A percentile compares a stretch with the other conserved stretches of the same genome.
Conservation (phyloP, 2,329 filamentous ascomycete genomes). For the Fusarium circinatum region DNA sequence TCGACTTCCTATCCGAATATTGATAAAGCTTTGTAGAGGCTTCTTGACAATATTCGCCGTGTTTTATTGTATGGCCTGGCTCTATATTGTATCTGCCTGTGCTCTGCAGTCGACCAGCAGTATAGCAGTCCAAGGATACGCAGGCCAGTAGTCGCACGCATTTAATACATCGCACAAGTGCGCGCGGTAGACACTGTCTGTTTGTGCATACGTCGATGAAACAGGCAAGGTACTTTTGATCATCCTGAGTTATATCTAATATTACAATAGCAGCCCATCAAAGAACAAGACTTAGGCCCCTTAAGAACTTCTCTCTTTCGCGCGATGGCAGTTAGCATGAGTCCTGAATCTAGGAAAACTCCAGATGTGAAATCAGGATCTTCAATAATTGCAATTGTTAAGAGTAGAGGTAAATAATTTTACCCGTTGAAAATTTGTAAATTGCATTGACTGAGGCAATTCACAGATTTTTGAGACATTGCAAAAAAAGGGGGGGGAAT, state of each 20-base stretch:
- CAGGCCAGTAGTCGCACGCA: slow-evolving; percentile 54
- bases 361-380: background rate
- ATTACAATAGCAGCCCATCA: background rate
- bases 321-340: background rate
- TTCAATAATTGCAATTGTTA: rapidly evolving
- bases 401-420: background rate
- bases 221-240: slow-evolving; percentile 33
- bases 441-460: rapidly evolving
- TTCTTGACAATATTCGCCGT: slow-evolving; percentile 59
- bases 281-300: slow-evolving; percentile 29
- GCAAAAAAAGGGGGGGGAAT: no score
- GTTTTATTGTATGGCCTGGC: slow-evolving; percentile 62
- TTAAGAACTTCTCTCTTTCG: background rate
- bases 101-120: background rate
- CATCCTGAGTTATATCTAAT: rapidly evolving
- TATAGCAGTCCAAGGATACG: slow-evolving; percentile 55
- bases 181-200: slow-evolving; percentile 51
- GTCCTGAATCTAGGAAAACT: background rate
- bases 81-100: slow-evolving; percentile 41
- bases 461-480: rapidly evolving
- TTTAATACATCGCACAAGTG: slow-evolving; percentile 51
- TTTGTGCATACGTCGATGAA: slow-evolving; percentile 53
- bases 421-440: rapidly evolving
- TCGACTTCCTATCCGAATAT: background rate
- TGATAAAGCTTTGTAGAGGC: slow-evolving; percentile 45